These are phyloP conservation scores for Chloranthus sessilifolius DNA, from an alignment of 164 flowering plant genomes.

Conservation along the genomic window DNA sequence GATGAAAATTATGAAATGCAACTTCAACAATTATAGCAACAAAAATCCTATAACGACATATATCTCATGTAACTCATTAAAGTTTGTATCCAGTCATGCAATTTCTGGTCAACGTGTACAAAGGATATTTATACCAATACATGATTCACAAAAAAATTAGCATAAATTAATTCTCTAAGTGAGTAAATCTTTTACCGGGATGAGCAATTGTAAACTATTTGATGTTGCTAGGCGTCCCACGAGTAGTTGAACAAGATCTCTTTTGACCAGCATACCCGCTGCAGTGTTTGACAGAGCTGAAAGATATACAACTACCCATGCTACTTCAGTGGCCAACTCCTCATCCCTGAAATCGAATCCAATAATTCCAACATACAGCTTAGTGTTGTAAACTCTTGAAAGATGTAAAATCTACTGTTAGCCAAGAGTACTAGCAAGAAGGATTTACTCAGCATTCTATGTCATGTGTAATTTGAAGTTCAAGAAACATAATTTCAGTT, in stretches of 20 bases:
- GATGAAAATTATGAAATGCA: too few relatives aligned
- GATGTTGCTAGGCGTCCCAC: constrained; percentile 73
- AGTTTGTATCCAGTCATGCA: too few relatives aligned
- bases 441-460: not conserved
- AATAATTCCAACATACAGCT: constrained; percentile 6
- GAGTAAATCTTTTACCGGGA: constrained; percentile 74
- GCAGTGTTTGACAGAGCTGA: constrained; percentile 90
- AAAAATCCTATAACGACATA: too few relatives aligned
- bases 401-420: not conserved
- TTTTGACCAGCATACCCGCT: constrained; percentile 60
- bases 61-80: too few relatives aligned
- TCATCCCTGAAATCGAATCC: constrained; percentile 61
- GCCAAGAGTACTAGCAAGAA: not conserved
- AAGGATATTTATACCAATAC: too few relatives aligned
- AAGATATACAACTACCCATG: constrained; percentile 96
- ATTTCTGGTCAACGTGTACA: too few relatives aligned
- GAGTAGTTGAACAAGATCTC: constrained; percentile 64
- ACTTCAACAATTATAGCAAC: too few relatives aligned
- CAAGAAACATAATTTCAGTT: too few relatives aligned
- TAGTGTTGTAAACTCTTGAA: not conserved
- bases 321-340: constrained; percentile 92
- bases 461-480: not conserved
- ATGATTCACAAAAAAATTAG: too few relatives aligned
- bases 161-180: too few relatives aligned
- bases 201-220: constrained; percentile 73